phyloP scores from a whole-genome alignment of 495 filamentous ascomycete genomes.

The Podospora sp. region DNA sequence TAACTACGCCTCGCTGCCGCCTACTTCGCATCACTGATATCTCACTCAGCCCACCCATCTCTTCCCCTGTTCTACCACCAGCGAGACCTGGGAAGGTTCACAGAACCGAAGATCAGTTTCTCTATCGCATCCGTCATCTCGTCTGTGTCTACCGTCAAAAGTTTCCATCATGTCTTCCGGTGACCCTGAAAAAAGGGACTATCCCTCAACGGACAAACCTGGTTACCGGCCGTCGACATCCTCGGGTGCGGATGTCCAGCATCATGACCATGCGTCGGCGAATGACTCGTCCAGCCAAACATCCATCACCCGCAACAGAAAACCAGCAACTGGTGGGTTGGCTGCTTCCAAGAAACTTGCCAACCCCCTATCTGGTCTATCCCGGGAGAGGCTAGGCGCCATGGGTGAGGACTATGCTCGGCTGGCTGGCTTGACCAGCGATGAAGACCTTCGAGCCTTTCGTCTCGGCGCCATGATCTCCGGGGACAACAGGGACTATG shows the following conservation, averaged over 20 bases:
- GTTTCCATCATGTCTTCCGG: neutral
- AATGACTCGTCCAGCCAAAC: slow-evolving; percentile 6
- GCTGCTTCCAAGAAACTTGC: slow-evolving; percentile 52
- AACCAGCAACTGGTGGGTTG: slow-evolving; percentile 21
- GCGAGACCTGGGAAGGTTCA: neutral
- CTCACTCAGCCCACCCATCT: neutral
- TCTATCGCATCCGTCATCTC: too few species aligned
- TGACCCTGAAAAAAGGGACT: neutral
- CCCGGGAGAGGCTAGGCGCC: slow-evolving; percentile 58
- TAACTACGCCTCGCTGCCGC: neutral
- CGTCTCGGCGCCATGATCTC: slow-evolving; percentile 70
- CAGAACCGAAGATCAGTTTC: too few species aligned
- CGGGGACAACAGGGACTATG: slow-evolving; percentile 49
- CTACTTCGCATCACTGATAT: neutral
- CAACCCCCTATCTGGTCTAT: slow-evolving; percentile 70
- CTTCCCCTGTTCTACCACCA: neutral
- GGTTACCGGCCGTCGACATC: slow-evolving; percentile 13
- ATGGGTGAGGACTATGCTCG: slow-evolving; percentile 68
- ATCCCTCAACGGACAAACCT: slow-evolving; percentile 4
- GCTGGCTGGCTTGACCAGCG: slow-evolving; percentile 63
- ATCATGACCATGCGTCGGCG: neutral
- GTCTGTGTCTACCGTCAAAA: too few species aligned
- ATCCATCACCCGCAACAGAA: neutral
- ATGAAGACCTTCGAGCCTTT: slow-evolving; percentile 69
- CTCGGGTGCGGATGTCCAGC: slow-evolving; percentile 5